These are phyloP conservation scores for Trypanosoma caninum DNA, from an alignment of 208 protist genomes.

Conservation along the genomic window DNA sequence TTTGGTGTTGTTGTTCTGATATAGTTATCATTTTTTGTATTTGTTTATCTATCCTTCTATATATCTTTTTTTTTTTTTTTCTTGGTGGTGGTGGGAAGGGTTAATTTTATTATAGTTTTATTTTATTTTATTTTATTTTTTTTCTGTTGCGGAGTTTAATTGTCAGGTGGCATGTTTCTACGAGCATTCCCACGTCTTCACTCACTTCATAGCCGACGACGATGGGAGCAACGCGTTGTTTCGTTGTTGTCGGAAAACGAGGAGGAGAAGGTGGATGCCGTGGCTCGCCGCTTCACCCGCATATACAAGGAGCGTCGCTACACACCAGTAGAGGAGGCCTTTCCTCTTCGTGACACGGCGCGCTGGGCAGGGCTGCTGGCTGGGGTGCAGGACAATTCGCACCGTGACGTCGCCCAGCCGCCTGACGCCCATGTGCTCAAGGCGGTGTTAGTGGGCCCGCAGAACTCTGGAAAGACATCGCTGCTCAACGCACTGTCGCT, in stretches of 20 bases:
- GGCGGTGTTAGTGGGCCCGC: conserved; percentile 69
- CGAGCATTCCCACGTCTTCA: neutral
- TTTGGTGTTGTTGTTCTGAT: neutral
- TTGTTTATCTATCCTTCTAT: neutral
- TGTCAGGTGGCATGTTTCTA: conserved; percentile 9
- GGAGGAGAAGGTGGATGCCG: conserved; percentile 55
- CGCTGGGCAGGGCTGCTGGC: conserved; percentile 30
- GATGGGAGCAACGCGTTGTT: conserved; percentile 86
- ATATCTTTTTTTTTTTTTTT: conserved; percentile 5
- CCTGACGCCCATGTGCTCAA: conserved; percentile 43
- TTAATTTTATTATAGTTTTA: neutral
- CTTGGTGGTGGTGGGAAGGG: neutral
- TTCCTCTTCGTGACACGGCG: conserved; percentile 51
- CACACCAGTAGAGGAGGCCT: conserved; percentile 80
- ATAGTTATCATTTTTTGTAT: too few relatives aligned
- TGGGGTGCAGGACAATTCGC: neutral
- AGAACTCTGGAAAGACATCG: conserved; percentile 89
- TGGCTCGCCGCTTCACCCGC: conserved; percentile 71
- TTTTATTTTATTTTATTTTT: neutral
- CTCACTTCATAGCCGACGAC: conserved; percentile 64
- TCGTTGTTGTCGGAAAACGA: conserved; percentile 58
- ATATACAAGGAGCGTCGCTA: conserved; percentile 82
- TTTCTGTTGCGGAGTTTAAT: too few relatives aligned
- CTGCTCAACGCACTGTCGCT: conserved; percentile 83
- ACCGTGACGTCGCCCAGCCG: conserved; percentile 29